Percentiles rank a stretch among this genome's conserved stretches.
These are phyloP conservation scores for Exserohilum rostratum DNA, from an alignment of 2,329 filamentous ascomycete species.

Conservation along the genomic window DNA sequence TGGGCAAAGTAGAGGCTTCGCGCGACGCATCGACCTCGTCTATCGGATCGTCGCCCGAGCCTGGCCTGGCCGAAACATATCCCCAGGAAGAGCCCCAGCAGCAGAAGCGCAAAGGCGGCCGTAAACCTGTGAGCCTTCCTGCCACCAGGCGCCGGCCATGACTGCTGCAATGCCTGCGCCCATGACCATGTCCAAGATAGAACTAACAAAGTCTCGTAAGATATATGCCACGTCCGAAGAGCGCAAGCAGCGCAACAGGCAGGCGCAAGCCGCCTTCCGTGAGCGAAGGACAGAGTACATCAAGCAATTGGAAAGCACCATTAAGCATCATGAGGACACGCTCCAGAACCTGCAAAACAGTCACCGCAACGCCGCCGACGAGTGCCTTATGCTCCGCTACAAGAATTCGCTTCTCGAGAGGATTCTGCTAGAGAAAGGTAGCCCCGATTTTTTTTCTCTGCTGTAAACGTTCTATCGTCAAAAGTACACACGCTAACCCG, in stretches of 20 bases:
- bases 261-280: constrained; percentile 95
- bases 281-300: constrained; percentile 98
- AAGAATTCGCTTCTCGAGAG: constrained; percentile 97
- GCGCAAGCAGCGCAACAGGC: constrained; percentile 94
- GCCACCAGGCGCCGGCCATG: constrained; percentile 29
- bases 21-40: constrained; percentile 56
- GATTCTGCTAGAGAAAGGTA: constrained; percentile 95
- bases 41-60: constrained; percentile 57
- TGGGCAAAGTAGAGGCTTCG: constrained; percentile 53
- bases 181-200: constrained; percentile 42
- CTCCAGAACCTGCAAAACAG: constrained; percentile 91
- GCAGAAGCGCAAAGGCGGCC: constrained; percentile 95
- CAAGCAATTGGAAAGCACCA: constrained; percentile 96
- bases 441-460: constrained; percentile 8
- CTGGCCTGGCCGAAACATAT: constrained; percentile 50
- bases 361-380: constrained; percentile 91
- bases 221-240: constrained; percentile 99
- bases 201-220: constrained; percentile 60
- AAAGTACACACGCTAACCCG: constrained; percentile 23
- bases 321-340: constrained; percentile 95
- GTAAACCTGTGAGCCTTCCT: constrained; percentile 80
- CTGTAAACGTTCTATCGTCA: not conserved
- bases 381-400: constrained; percentile 97
- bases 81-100: constrained; percentile 54
- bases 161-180: constrained; percentile 28